Evolutionary conservation across 306 rosid species (phyloP), one percentile per base, ranked within the genome.

Genomic region (Fagus crenata): DNA sequence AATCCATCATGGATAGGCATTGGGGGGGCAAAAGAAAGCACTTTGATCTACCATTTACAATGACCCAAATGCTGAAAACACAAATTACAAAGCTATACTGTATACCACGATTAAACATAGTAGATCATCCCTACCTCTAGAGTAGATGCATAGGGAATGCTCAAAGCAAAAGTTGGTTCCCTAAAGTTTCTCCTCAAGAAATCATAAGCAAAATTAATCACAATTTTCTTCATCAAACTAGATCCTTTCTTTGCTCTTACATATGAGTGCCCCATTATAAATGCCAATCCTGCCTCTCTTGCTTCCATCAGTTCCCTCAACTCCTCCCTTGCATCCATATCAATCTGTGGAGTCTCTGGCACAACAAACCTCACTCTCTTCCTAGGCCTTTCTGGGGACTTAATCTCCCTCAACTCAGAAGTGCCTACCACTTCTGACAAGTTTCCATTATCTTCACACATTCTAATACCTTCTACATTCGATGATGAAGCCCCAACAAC

Each of bases 91-190:
- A 78, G 70, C 83, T 80, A 78, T 68, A 41, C 77, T 81, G 72
- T 78, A 72, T 43, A 74, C 53, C 61, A 33, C 37, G 31, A 42
- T 79, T 77, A 92, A 53, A 96, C 97, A 77, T 86, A 89, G 79
- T 92, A 92, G 41, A 96, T 80, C 98, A 96, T 92, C 39, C 99
- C 99, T 40, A 96, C 99, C 84, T 96, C 99, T 77, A 96, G 73
- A 72, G 98, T 92, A 78, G 98, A 91, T 17, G 97, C 99, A 85
- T 89, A 93, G 71, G 98, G 99, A 80, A 96, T 79, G 82, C 86
- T 88, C 53, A 91, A 79, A 77, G 97, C 97, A 89, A 89, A 91
- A 69, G 86, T 74, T 69, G 97, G 99, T 51, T 97, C 97, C 77
- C 98, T 87, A 31, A 93, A 96, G 77, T 96, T 96, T 75, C 99